A percentile compares a stretch with the other conserved stretches of the same genome.
Conservation (phyloP, 2,329 filamentous ascomycete genomes). For the Nemania sp. region DNA sequence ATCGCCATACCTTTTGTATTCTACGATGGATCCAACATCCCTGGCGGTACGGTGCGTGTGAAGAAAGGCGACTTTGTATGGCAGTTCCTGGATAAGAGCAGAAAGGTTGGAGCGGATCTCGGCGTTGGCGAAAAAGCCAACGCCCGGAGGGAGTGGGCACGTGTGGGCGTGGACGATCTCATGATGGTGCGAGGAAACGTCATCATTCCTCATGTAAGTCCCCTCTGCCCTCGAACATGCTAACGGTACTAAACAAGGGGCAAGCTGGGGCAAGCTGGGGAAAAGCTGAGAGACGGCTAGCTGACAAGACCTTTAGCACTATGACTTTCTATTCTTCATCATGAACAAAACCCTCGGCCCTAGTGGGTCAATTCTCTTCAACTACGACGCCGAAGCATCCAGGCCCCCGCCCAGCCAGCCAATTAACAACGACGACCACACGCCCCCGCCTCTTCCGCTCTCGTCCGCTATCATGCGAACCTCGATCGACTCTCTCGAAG, state of each 20-base stretch:
- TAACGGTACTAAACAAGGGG: not conserved
- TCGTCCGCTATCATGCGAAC: slow-evolving; percentile 56
- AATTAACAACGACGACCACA: slow-evolving; percentile 34
- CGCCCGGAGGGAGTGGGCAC: slow-evolving; percentile 85
- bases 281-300: slow-evolving; percentile 16
- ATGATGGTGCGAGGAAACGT: slow-evolving; percentile 91
- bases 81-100: slow-evolving; percentile 91
- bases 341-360: slow-evolving; percentile 85
- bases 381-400: slow-evolving; percentile 71
- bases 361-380: slow-evolving; percentile 79
- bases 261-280: too few species aligned
- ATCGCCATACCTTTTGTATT: slow-evolving; percentile 95
- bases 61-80: slow-evolving; percentile 95
- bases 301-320: slow-evolving; percentile 73
- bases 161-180: slow-evolving; percentile 93
- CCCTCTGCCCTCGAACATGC: slow-evolving; percentile 20
- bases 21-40: slow-evolving; percentile 92
- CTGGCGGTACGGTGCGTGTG: slow-evolving; percentile 84
- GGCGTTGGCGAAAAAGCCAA: slow-evolving; percentile 78
- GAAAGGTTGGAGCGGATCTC: slow-evolving; percentile 88
- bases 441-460: slow-evolving; percentile 54
- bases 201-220: slow-evolving; percentile 91
- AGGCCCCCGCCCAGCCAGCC: slow-evolving; percentile 35
- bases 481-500: slow-evolving; percentile 74
- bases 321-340: slow-evolving; percentile 97